phyloP scores from a whole-genome alignment of 208 protist genomes.

The Spongospora subterranea region DNA sequence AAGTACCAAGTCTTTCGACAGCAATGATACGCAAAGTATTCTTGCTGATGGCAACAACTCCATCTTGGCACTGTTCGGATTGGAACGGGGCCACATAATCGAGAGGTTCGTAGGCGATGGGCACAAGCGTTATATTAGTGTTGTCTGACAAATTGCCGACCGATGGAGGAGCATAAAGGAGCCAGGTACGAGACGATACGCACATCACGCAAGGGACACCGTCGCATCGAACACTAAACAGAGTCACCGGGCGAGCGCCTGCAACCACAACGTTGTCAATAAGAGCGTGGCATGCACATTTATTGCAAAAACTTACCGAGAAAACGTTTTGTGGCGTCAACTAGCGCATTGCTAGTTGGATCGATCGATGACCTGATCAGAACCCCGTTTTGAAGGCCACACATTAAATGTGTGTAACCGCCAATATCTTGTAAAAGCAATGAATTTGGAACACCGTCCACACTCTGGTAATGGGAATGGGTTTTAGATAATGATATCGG shows the following conservation, averaged over 20 bases:
- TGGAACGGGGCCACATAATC: slow-evolving; percentile 78
- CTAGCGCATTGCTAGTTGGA: slow-evolving; percentile 1
- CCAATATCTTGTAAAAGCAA: background rate
- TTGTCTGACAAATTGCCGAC: background rate
- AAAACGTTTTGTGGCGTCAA: slow-evolving; percentile 20
- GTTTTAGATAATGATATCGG: background rate
- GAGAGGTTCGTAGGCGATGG: slow-evolving; percentile 80
- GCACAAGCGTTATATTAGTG: slow-evolving; percentile 70
- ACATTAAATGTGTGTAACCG: background rate
- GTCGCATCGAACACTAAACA: slow-evolving; percentile 63
- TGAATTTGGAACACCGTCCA: background rate
- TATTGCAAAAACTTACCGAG: background rate
- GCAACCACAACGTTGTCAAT: background rate
- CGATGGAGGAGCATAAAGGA: slow-evolving; percentile 56
- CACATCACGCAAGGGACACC: slow-evolving; percentile 77
- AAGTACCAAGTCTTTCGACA: slow-evolving; percentile 66
- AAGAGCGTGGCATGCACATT: background rate
- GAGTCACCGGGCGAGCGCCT: slow-evolving; percentile 59
- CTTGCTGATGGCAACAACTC: slow-evolving; percentile 77
- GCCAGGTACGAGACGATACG: slow-evolving; percentile 82
- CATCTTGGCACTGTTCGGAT: slow-evolving; percentile 83
- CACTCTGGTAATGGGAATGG: background rate
- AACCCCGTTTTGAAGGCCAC: slow-evolving; percentile 83
- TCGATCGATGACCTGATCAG: slow-evolving; percentile 80
- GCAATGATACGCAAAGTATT: slow-evolving; percentile 72